Conservation (phyloP, 768 basidiomycete species). For the Psilocybe sp. region DNA sequence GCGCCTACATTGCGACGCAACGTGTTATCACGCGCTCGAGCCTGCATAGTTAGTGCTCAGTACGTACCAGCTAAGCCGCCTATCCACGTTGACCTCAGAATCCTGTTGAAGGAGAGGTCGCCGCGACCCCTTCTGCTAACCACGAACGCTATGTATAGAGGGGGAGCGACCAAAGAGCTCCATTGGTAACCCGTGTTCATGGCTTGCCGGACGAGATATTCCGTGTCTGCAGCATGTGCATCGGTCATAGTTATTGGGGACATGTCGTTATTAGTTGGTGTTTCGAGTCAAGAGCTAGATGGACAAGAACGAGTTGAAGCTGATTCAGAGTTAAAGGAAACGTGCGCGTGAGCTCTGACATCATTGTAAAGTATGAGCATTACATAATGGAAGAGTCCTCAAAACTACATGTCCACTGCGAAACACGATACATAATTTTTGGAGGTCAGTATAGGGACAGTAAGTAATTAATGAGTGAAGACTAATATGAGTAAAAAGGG, state of each 20-base stretch:
- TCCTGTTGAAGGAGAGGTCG: conserved; percentile 55
- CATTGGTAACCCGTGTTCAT: conserved; percentile 69
- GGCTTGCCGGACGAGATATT: conserved; percentile 61
- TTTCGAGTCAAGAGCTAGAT: not conserved
- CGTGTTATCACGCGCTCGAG: conserved; percentile 3
- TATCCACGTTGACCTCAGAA: conserved; percentile 72
- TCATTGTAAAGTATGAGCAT: too few species aligned
- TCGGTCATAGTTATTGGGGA: conserved; percentile 10
- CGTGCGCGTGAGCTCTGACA: too few species aligned
- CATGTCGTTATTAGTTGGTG: not conserved
- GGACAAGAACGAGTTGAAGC: not conserved
- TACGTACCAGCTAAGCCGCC: conserved; percentile 58
- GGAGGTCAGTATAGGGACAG: conserved; percentile 7
- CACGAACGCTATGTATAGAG: conserved; percentile 53
- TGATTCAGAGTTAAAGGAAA: too few species aligned
- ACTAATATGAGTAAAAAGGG: conserved; percentile 8
- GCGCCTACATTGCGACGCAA: conserved; percentile 33
- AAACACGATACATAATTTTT: not conserved
- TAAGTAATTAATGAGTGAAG: conserved; percentile 2
- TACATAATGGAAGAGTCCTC: too few species aligned
- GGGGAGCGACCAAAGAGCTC: conserved; percentile 60
- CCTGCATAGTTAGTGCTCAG: not conserved
- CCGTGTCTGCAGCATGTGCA: conserved; percentile 53
- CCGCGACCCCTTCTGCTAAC: conserved; percentile 52
- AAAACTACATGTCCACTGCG: too few species aligned